Evolutionary conservation across 345 rosid species (phyloP).

Genomic region (Syzygium jambos): DNA sequence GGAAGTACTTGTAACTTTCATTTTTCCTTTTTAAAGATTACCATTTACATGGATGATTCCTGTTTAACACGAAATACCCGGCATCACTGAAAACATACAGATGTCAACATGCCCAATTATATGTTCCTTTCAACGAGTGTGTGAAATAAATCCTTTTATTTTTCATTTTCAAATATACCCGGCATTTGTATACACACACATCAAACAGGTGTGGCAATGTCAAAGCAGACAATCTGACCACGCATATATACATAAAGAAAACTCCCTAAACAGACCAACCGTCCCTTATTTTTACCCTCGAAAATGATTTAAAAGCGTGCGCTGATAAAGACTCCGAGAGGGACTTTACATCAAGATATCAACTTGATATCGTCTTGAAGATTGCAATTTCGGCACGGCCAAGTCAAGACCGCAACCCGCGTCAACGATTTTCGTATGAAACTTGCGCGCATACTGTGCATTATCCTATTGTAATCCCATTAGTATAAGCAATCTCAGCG

Average conservation of each 20-base stretch:
- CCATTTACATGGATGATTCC: neutral
- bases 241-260: neutral
- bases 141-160: neutral
- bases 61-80: neutral
- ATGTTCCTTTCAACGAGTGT: neutral
- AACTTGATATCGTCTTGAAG: neutral
- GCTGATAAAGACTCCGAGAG: neutral
- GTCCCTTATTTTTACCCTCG: neutral
- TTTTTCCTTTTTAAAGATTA: neutral
- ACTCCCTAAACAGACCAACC: neutral
- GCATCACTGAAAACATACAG: neutral
- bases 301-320: neutral
- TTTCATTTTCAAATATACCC: neutral
- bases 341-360: neutral
- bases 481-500: neutral
- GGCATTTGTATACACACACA: too few relatives aligned
- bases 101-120: neutral
- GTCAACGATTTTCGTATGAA: neutral
- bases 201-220: neutral
- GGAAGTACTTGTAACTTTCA: neutral
- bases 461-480: neutral
- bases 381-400: neutral
- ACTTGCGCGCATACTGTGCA: neutral
- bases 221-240: neutral
- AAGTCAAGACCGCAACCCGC: neutral